Percentiles rank a stretch among this genome's conserved stretches.
These are phyloP conservation scores for Coemansia sp. DNA, from an alignment of 192 early-diverging fungal species.

Conservation along the genomic window DNA sequence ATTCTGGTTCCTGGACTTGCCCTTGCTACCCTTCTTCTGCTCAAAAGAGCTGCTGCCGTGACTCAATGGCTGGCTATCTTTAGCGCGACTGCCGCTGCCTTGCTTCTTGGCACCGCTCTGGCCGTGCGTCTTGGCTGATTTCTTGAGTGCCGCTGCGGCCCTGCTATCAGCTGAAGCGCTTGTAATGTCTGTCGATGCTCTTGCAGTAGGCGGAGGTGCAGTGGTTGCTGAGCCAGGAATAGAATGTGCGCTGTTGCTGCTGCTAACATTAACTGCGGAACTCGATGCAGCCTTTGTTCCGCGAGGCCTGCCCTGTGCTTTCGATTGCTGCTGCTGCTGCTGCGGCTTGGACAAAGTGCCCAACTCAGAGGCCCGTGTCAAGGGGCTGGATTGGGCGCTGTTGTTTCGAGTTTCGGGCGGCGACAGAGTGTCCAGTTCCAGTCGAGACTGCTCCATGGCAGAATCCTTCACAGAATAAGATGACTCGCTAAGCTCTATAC, in stretches of 20 bases:
- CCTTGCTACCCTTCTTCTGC: background rate
- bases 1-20: background rate
- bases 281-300: conserved; percentile 3
- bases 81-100: conserved; percentile 3
- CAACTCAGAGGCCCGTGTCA: background rate
- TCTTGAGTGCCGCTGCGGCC: background rate
- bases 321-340: conserved; percentile 15
- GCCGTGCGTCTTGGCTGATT: background rate
- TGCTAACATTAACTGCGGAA: background rate
- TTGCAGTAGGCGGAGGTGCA: background rate
- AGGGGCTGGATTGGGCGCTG: conserved; percentile 35
- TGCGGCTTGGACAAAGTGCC: conserved; percentile 3
- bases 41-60: background rate
- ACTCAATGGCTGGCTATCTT: background rate
- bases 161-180: background rate
- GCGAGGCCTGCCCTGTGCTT: conserved; percentile 7
- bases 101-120: background rate
- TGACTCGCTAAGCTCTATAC: too few relatives aligned
- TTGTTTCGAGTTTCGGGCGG: conserved; percentile 20
- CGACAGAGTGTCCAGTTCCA: conserved; percentile 17
- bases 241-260: background rate
- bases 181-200: background rate
- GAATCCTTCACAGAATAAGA: conserved; percentile 1
- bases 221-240: background rate
- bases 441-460: conserved; percentile 3